Evolutionary conservation across 2,329 filamentous ascomycete species (phyloP), one percentile per base, ranked within the genome.

Genomic region (Aspergillus ochraceus): DNA sequence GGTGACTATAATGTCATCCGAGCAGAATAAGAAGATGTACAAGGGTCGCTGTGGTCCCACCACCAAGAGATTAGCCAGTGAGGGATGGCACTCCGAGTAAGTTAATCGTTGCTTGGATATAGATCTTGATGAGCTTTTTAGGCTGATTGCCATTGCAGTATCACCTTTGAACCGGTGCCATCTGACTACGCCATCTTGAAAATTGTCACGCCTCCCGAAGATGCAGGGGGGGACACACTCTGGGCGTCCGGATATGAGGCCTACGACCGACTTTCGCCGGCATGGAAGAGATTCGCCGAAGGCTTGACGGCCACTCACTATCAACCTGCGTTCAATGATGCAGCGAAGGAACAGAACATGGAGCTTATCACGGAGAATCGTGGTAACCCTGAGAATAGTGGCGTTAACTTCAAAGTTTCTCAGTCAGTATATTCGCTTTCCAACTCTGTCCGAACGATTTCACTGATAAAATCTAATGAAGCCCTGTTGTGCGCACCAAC

Each of bases 231-330:
- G 4, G 55, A 61, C 9, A 61, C 59, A 2, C 52, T 61, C 10
- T 61, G 49, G 52, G 55, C 59, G 12, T 61, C 59, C 11, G 52
- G 59, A 14, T 61, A 61, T 26, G 59, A 55, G 36, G 52, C 49
- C 19, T 61, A 58, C 32, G 55, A 61, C 32, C 52, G 55, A 17
- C 52, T 61, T 6, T 61, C 59, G 10, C 55, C 52, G 9, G 47
- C 59, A 0, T 52, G 39, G 19, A 49, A 58, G 42, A 42, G 32
- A 1, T n/a, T 61, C 4, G 55, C 52, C 1, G 59, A 61, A 20
- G 49, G 49, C 4, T 45, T 61, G 11, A 58, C 55, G 1, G 52
- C 55, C 8, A 42, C 6, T 52, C 59, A 42, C 17, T 42, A 42
- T 9, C 36, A 42, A 6, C 36, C 36, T n/a, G 36, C 36, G 17